phyloP scores from a whole-genome alignment of 2,329 filamentous ascomycete species.

The Fusarium neocosmosporiellum region DNA sequence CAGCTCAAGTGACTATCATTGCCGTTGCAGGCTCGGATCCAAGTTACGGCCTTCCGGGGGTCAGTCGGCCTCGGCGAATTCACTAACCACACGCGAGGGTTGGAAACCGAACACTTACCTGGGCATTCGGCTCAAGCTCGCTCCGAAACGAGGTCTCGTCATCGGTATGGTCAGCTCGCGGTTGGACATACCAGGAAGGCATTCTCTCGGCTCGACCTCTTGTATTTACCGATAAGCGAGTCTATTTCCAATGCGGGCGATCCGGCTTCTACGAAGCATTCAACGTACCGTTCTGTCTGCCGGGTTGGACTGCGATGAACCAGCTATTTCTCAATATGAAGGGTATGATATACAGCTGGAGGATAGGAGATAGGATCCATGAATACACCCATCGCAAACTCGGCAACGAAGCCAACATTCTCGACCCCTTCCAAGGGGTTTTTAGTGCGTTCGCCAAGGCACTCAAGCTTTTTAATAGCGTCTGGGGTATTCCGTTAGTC shows the following conservation, averaged over 20 bases:
- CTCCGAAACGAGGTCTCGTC: neutral
- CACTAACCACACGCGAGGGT: neutral
- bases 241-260: neutral
- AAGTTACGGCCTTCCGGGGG: neutral
- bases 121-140: neutral
- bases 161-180: neutral
- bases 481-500: neutral
- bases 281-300: too few relatives aligned
- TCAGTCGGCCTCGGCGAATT: neutral
- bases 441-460: too few relatives aligned
- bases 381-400: neutral
- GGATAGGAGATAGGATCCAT: neutral
- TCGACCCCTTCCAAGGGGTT: neutral
- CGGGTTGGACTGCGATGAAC: too few relatives aligned
- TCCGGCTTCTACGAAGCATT: too few relatives aligned
- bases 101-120: neutral
- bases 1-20: neutral
- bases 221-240: neutral
- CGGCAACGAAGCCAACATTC: neutral
- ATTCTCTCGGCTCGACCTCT: neutral
- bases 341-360: too few relatives aligned
- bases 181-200: neutral
- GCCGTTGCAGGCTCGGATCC: neutral
- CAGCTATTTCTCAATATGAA: too few relatives aligned
- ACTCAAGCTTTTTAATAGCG: neutral